A percentile compares a stretch with the other conserved stretches of the same genome.
Evolutionary conservation across 176 grass and related monocot genomes (phyloP).

Genomic region (Aegilops tauschii): DNA sequence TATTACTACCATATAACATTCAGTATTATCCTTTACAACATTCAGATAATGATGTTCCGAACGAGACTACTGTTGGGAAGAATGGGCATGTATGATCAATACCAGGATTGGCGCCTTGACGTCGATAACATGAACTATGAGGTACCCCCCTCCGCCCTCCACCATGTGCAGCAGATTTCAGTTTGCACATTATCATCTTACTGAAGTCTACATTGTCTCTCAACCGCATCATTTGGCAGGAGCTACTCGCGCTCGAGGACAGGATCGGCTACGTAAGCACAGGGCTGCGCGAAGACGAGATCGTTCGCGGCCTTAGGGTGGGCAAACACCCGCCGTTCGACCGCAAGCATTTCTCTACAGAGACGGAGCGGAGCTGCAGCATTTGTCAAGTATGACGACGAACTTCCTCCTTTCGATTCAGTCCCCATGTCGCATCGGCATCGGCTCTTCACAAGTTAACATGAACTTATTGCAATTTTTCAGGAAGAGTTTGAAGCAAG

Average conservation of each 20-base stretch:
- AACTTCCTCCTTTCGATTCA: background rate
- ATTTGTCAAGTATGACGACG: slow-evolving; percentile 64
- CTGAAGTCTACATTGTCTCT: background rate
- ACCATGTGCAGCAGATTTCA: background rate
- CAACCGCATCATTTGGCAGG: slow-evolving; percentile 36
- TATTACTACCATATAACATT: background rate
- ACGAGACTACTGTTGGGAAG: slow-evolving; percentile 68
- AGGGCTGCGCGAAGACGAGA: slow-evolving; percentile 77
- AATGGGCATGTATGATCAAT: slow-evolving; percentile 67
- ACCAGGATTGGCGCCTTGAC: slow-evolving; percentile 85
- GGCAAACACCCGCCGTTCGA: slow-evolving; percentile 52
- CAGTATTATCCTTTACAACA: background rate
- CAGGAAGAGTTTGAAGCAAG: slow-evolving; percentile 82
- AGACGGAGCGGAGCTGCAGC: slow-evolving; percentile 63
- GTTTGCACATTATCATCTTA: background rate
- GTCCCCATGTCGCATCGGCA: background rate
- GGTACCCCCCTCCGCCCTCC: slow-evolving; percentile 25
- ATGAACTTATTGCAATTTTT: background rate
- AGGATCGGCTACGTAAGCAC: slow-evolving; percentile 91
- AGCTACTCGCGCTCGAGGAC: slow-evolving; percentile 77
- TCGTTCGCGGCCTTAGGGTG: slow-evolving; percentile 48
- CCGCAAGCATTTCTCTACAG: slow-evolving; percentile 44
- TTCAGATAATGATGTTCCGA: slow-evolving; percentile 90
- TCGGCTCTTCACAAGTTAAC: background rate
- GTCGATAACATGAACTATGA: slow-evolving; percentile 97